Evolutionary conservation across 306 rosid species (phyloP), one percentile per base, ranked within the genome.

Genomic region (Arachis hypogaea): DNA sequence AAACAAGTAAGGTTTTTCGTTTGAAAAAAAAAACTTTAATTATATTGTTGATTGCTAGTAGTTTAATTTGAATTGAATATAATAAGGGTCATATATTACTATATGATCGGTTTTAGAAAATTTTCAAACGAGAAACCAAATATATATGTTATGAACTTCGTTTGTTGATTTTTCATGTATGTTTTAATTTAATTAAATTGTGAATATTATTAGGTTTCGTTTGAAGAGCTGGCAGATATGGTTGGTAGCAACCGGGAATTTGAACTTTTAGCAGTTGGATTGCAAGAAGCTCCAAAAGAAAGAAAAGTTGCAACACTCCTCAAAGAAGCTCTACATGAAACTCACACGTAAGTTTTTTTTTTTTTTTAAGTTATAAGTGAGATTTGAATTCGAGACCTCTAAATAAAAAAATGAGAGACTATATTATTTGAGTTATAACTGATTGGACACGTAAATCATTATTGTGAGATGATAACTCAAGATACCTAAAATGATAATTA

Each of bases 211-310:
- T n/a, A 86, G 90, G 89, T 75, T 59, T 72, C 78, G 1, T 66
- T 69, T 52, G 84, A 83, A 69, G 97, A 92, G 74, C 63, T 92
- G 63, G 85, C 76, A 65, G 91, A 85, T 42, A 45, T 88, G 65
- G 82, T 92, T 8, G 84, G 85, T 61, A 80, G 78, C 44, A 70
- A 62, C 50, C 57, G 87, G 2, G 77, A 83, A 38, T 83, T 78
- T 18, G 97, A 92, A 80, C 93, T 92, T 71, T 70, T 92, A 38
- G 92, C 78, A 4, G 75, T 89, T 43, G 97, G 97, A 6, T 85
- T 92, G 62, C 97, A 92, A 78, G 97, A 92, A 50, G 93, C 83
- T 61, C 96, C 97, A 6, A 79, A 86, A 57, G 72, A 86, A 29
- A 71, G 78, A 9, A 73, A 85, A 61, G 74, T 88, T 43, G 82